Conservation (phyloP, 371 early-diverging fungal genomes). For the Coemansia sp. region DNA sequence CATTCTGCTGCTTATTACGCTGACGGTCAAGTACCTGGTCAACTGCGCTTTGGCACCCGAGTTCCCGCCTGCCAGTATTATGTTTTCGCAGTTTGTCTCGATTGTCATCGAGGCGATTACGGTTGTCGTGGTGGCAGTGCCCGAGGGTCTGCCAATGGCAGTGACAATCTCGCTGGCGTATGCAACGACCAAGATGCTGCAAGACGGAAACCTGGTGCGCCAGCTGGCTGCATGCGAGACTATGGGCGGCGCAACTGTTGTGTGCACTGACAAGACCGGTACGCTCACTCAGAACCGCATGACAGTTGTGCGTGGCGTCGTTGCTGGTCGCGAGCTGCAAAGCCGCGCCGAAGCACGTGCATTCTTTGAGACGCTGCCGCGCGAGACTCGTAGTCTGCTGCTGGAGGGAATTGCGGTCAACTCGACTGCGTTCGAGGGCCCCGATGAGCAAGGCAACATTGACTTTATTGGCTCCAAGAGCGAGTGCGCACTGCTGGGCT, state of each 20-base stretch:
- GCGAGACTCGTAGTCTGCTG: slow-evolving; percentile 49
- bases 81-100: slow-evolving; percentile 69
- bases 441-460: slow-evolving; percentile 67
- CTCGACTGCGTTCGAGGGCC: slow-evolving; percentile 85
- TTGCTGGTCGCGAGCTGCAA: slow-evolving; percentile 56
- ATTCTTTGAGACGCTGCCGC: slow-evolving; percentile 57
- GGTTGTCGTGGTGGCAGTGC: slow-evolving; percentile 94
- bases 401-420: slow-evolving; percentile 76
- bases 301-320: slow-evolving; percentile 80
- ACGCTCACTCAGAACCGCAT: slow-evolving; percentile 94
- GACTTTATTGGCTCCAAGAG: slow-evolving; percentile 89
- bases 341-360: slow-evolving; percentile 45
- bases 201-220: slow-evolving; percentile 91
- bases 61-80: slow-evolving; percentile 59
- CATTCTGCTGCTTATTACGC: slow-evolving; percentile 71
- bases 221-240: slow-evolving; percentile 95
- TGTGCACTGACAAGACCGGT: slow-evolving; percentile 97
- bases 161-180: slow-evolving; percentile 95
- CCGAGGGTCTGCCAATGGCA: slow-evolving; percentile 98
- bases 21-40: slow-evolving; percentile 78
- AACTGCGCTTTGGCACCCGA: slow-evolving; percentile 58
- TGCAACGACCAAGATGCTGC: slow-evolving; percentile 91
- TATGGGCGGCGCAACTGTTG: slow-evolving; percentile 95
- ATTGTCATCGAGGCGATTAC: slow-evolving; percentile 84
- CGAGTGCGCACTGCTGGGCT: slow-evolving; percentile 87